Base-by-base conservation (phyloP, 768 basidiomycete genomes). In the Kwoniella europaea region DNA sequence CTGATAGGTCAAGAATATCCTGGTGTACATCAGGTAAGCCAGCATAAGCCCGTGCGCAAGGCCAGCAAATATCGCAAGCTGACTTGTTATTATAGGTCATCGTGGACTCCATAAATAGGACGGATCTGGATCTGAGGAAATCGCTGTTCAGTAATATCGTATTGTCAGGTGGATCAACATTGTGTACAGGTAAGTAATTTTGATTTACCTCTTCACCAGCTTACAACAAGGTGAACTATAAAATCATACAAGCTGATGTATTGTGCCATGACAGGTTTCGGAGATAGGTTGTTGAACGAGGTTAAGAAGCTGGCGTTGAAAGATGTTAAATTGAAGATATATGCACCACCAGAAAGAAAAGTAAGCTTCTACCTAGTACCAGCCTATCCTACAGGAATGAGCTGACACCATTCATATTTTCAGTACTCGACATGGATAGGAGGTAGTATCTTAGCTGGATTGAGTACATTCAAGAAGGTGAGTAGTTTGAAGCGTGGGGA, bases 301-400 rank as follows among this genome's bases (percentile, higher is more conserved):
- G 92, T 97, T 63, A 98, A 98, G 87, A 95, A 93, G 85, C 86
- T 97, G 58, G 93, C 95, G 29, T 84, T 98, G 74, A 82, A 83
- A 67, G 96, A 98, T 76, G 89, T 96, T 79, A 99, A 98, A 87
- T 94, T 99, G 85, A 97, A 96, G 86, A 99, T 99, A 78, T 96
- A 93, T 77, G 97, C 97, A 29, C 97, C 97, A 20, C 97, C 97
- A n/a, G 97, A 99, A 85, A 90, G 97, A 76, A 99, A 98, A 84
- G 84, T 84, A 27, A 65, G 79, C 65, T 61, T 16, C 13, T 12
- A 46, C 27, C 27, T 4, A 2, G 13, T 54, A 10, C 13, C 3
- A 27, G 18, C 2, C 18, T 4, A n/a, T 13, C 22, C 2, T 13
- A 46, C 7, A 20, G 53, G 35, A n/a, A n/a, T 15, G 22, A 69